These are phyloP conservation scores for Scenedesmus sp. DNA, from an alignment of 163 green algal genomes.

Conservation along the genomic window DNA sequence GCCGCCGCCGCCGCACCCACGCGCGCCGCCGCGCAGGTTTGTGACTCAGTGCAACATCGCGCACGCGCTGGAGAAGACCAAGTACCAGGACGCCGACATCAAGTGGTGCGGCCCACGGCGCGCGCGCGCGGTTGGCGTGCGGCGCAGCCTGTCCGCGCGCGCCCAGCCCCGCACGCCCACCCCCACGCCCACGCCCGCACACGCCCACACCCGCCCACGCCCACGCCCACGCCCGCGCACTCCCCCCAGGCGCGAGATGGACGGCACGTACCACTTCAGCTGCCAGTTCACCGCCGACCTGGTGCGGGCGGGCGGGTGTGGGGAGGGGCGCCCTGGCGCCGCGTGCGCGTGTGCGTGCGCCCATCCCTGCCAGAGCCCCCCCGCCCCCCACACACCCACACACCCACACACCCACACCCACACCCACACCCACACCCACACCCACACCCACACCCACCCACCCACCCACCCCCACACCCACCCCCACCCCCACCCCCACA, in stretches of 20 bases:
- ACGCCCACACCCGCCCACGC: not conserved
- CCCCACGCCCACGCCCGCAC: not conserved
- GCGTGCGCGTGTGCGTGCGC: too few species aligned
- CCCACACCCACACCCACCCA: too few species aligned
- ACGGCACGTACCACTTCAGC: slow-evolving; percentile 79
- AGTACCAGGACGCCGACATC: slow-evolving; percentile 80
- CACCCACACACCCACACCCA: too few species aligned
- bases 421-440: too few species aligned
- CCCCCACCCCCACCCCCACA: too few species aligned
- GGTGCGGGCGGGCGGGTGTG: too few species aligned
- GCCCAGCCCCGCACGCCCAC: not conserved
- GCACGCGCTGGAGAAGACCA: slow-evolving; percentile 90
- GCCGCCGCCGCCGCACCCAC: too few species aligned
- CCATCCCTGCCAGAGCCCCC: too few species aligned
- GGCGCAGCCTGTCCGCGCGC: not conserved
- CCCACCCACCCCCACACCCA: too few species aligned
- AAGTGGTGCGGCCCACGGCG: slow-evolving; percentile 56
- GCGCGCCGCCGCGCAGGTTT: too few species aligned
- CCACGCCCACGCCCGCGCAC: not conserved
- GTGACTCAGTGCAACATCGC: slow-evolving; percentile 84
- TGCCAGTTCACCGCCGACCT: slow-evolving; percentile 88
- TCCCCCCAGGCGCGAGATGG: slow-evolving; percentile 56
- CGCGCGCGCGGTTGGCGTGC: not conserved
- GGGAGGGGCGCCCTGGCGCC: too few species aligned
- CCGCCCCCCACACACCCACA: too few species aligned